Base-by-base conservation (phyloP, 1,284 basidiomycete genomes). In the Exobasidium cylindrosporum region DNA sequence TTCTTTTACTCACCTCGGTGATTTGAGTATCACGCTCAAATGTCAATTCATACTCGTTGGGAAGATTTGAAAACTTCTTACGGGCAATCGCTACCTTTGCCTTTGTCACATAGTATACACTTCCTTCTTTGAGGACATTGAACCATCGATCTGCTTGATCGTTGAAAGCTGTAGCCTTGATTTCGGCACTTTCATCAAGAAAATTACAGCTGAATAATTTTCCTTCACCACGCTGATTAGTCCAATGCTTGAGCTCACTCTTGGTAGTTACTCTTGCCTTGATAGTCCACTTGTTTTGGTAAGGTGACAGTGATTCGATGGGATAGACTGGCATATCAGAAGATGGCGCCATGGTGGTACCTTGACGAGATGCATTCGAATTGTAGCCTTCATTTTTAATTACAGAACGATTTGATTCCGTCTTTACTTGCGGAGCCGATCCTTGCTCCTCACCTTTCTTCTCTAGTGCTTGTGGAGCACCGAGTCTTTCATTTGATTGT, bases 251-350 rank as follows among this genome's bases (percentile, higher is more conserved):
- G 76, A 98, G 87, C 0, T 97, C 95, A 0, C 87, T 87, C 82
- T 95, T 97, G 72, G 90, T 87, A 1, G 88, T 91, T 52, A 97
- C 92, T 55, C 92, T 88, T 26, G 92, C 96, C 80, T 93, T 94
- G 84, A 98, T 97, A 2, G 91, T 95, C 95, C 77, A 85, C 82
- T 93, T 94, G 83, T 96, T 97, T 81, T 96, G 92, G 80, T 97
- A 98, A 5, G 95, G 96, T 73, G 90, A 95, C 54, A 98, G 85
- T 4, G 89, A 90, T 77, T 97, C 94, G 72, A 98, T 98, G 2
- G 94, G 94, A 81, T 87, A 90, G 62, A 87, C 84, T 68, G 84
- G 74, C 64, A 73, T 68, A 29, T 74, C 73, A 17, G 68, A 66
- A 60, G 45, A 47, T 24, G 32, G 24, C 14, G 60, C 61, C 26